Base-by-base conservation (phyloP, 2,329 filamentous ascomycete genomes). In the Cladosporium velox region DNA sequence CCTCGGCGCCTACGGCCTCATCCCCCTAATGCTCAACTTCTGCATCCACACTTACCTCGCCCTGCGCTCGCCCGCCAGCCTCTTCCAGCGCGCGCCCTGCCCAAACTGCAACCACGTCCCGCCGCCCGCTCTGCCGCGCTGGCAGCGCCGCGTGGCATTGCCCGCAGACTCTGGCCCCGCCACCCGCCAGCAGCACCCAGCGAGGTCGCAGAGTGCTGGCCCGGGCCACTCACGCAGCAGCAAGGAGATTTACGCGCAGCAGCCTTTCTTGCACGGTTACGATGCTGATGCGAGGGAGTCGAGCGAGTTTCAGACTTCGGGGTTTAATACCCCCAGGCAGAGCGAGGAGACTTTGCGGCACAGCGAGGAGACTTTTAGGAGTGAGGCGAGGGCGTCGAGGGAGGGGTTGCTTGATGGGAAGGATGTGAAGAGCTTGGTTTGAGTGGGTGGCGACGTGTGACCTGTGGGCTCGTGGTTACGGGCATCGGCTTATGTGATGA, bases 11-110 rank as follows among this genome's bases (percentile, higher is more conserved):
- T 72, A 71, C 60, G 70, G 60, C 3, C 69, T 68, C 0, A 59
- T 70, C 59, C 67, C 67, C 1, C 58, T 70, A 64, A 69, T 72
- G 61, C 26, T 67, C 4, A 68, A 69, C 41, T 67, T 72, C 57
- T 47, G 59, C 49, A 67, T 72, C 38, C 69, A 71, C 66, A 28
- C 65, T 18, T 71, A 67, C 62, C 62, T 69, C 59, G 44, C 32
- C 64, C 58, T 68, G 62, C 67, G 66, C 59, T 66, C 65, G 24
- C 59, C 68, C 59, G 47, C 49, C 38, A 24, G 41, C 54, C 34
- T 47, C 49, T 51, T 59, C 63, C 28, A 26, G 1, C 55, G 41
- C 15, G 30, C 21, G 2, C 41, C 52, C 34, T 72, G 70, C 49
- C 70, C 68, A 24, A 67, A 70, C 49, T 72, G 70, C 67, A 63